These are phyloP conservation scores for Backusella parvicylindrica DNA, from an alignment of 192 early-diverging fungal species.

Conservation along the genomic window DNA sequence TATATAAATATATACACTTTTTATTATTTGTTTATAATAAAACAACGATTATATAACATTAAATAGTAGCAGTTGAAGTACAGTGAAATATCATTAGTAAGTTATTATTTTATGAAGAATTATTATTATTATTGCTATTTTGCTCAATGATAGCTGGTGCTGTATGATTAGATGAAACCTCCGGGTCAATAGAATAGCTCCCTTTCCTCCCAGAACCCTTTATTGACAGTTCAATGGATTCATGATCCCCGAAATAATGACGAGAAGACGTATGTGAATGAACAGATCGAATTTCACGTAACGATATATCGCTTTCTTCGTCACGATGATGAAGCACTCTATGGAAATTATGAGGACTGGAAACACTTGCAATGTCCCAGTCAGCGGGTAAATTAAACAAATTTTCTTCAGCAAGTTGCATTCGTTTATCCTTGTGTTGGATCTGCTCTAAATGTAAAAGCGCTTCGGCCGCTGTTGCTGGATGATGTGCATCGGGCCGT, in stretches of 20 bases:
- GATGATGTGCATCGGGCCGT: slow-evolving; percentile 30
- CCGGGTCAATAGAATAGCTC: not conserved
- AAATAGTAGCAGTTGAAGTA: not conserved
- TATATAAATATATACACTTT: not conserved
- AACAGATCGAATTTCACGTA: not conserved
- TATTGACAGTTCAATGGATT: not conserved
- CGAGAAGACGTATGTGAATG: not conserved
- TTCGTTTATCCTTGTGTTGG: slow-evolving; percentile 17
- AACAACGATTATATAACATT: too few species aligned
- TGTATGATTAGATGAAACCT: not conserved
- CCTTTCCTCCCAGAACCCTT: not conserved
- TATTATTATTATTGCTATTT: not conserved
- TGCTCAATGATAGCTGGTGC: not conserved
- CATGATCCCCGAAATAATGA: not conserved
- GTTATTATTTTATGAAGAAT: not conserved
- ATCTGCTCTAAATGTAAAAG: slow-evolving; percentile 22
- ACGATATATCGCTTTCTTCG: not conserved
- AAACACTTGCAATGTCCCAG: not conserved
- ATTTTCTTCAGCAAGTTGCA: not conserved
- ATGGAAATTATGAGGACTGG: not conserved
- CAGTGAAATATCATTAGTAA: not conserved
- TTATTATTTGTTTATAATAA: not conserved
- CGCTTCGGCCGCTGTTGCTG: slow-evolving; percentile 35
- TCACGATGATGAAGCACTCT: not conserved
- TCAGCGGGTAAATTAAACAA: not conserved